Conservation (phyloP, 108 stramenopile genomes). For the Pseudonitzschia delicatissima region DNA sequence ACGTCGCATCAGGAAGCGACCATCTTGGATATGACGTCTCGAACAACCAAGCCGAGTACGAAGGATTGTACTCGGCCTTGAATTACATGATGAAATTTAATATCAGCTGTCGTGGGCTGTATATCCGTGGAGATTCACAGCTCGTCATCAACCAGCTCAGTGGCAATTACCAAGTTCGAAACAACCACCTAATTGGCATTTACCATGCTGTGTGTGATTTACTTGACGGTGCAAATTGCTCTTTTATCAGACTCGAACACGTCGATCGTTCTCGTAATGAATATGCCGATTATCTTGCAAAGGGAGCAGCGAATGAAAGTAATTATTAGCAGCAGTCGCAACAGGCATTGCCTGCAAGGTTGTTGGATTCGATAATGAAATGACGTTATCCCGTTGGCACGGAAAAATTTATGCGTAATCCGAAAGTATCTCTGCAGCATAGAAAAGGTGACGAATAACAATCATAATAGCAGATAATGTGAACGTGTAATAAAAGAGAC, state of each 20-base stretch:
- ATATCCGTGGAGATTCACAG: conserved; percentile 30
- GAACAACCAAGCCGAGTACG: conserved; percentile 40
- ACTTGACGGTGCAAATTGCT: conserved; percentile 7
- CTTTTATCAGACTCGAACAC: background rate
- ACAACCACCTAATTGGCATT: conserved; percentile 13
- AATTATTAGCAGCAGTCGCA: background rate
- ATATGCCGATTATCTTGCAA: conserved; percentile 25
- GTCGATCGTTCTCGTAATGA: conserved; percentile 11
- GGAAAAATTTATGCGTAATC: too few relatives aligned
- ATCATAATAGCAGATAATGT: too few relatives aligned
- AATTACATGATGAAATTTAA: conserved; percentile 9
- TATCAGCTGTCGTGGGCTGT: conserved; percentile 11
- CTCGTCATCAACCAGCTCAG: conserved; percentile 33
- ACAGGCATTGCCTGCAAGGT: too few relatives aligned
- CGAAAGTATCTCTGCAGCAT: too few relatives aligned
- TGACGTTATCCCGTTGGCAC: too few relatives aligned
- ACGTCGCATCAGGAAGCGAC: conserved; percentile 14
- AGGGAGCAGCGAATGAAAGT: conserved; percentile 17
- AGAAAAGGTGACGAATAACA: too few relatives aligned
- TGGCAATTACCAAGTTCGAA: conserved; percentile 27
- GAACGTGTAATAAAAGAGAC: too few relatives aligned
- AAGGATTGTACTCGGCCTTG: conserved; percentile 22
- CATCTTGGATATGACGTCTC: conserved; percentile 35
- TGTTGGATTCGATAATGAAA: too few relatives aligned
- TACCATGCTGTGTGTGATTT: conserved; percentile 18